These are phyloP conservation scores for Sphagnum fallax DNA, from an alignment of 228 moss, liverwort and hornwort species.

Conservation along the genomic window DNA sequence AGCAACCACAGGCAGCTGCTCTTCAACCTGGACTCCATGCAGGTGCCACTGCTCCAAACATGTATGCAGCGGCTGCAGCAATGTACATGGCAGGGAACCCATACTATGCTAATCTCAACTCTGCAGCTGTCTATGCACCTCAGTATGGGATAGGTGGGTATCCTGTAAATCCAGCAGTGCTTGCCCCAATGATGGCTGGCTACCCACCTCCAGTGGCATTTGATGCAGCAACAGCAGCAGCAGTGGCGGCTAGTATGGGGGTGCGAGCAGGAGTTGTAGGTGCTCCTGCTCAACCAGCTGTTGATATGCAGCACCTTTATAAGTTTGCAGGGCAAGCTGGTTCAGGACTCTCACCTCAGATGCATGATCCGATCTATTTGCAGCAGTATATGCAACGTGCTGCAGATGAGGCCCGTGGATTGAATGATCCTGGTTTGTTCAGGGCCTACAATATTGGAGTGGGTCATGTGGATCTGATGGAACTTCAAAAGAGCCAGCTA, in stretches of 20 bases:
- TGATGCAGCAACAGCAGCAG: conserved; percentile 68
- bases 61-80: conserved; percentile 90
- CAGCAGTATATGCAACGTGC: conserved; percentile 75
- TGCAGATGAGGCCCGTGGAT: conserved; percentile 69
- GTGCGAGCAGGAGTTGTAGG: conserved; percentile 62
- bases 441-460: conserved; percentile 59
- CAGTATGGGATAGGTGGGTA: conserved; percentile 89
- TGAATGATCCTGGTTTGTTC: conserved; percentile 63
- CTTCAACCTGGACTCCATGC: conserved; percentile 61
- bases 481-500: conserved; percentile 92
- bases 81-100: conserved; percentile 95
- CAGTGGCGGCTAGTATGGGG: conserved; percentile 87
- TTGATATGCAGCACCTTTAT: conserved; percentile 85
- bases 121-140: conserved; percentile 63
- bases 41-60: conserved; percentile 49
- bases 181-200: conserved; percentile 84
- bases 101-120: conserved; percentile 75
- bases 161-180: conserved; percentile 77
- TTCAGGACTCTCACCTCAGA: conserved; percentile 39
- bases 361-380: conserved; percentile 72
- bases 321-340: conserved; percentile 62
- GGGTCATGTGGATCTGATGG: conserved; percentile 72
- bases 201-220: conserved; percentile 76
- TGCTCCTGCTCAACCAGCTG: conserved; percentile 64
- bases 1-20: conserved; percentile 45